Percentiles rank a stretch among this genome's conserved stretches.
phyloP scores from a whole-genome alignment of 1,139 yeast species.

The Candida sanyaensis region DNA sequence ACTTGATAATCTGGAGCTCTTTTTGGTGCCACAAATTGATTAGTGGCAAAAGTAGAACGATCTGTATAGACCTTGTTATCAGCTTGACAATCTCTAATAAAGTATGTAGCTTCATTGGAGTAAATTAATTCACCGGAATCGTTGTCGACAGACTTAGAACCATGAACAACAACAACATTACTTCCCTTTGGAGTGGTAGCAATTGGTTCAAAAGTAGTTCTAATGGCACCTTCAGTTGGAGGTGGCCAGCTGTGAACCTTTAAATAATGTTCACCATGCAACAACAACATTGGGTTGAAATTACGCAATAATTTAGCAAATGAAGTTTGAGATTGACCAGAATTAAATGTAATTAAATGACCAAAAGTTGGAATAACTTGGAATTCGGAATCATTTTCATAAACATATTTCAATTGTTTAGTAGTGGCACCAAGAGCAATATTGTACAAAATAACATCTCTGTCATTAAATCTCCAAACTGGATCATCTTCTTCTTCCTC shows the following conservation, averaged over 20 bases:
- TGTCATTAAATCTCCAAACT: constrained; percentile 54
- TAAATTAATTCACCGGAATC: constrained; percentile 71
- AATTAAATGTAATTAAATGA: constrained; percentile 70
- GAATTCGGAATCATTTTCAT: constrained; percentile 77
- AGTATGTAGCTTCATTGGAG: constrained; percentile 83
- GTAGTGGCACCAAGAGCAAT: constrained; percentile 86
- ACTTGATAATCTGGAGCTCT: constrained; percentile 66
- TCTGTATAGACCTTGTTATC: constrained; percentile 51
- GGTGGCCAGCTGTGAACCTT: constrained; percentile 79
- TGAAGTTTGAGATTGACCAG: constrained; percentile 52
- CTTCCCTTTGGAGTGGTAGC: constrained; percentile 85
- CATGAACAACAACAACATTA: constrained; percentile 80
- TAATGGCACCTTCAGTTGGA: constrained; percentile 68
- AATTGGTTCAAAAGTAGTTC: constrained; percentile 65
- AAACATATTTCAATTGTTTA: constrained; percentile 74
- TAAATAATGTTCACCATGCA: constrained; percentile 95
- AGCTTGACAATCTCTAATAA: constrained; percentile 82
- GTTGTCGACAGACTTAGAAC: constrained; percentile 69
- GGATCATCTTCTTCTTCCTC: constrained; percentile 50
- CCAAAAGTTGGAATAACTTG: constrained; percentile 93
- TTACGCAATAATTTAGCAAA: constrained; percentile 66
- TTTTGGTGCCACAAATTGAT: constrained; percentile 67
- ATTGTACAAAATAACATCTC: constrained; percentile 83
- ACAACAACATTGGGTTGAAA: constrained; percentile 84
- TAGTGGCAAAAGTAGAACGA: constrained; percentile 60